Percentiles rank a stretch among this genome's conserved stretches.
These are phyloP conservation scores for Xylaria cubensis DNA, from an alignment of 495 filamentous ascomycete genomes.

Conservation along the genomic window DNA sequence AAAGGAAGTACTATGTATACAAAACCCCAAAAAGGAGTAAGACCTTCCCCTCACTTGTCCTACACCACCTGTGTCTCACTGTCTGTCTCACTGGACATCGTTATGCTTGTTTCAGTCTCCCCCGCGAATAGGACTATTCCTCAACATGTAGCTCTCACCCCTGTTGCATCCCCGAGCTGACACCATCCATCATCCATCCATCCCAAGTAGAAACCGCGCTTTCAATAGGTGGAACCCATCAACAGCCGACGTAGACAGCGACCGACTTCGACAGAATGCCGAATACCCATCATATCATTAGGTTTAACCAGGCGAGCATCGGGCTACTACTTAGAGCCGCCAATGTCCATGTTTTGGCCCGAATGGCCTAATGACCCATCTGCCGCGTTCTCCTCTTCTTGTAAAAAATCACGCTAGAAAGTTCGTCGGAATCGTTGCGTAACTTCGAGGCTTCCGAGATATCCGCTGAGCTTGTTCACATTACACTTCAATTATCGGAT, in stretches of 20 bases:
- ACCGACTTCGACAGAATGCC: background rate
- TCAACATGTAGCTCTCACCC: background rate
- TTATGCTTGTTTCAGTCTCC: constrained; percentile 6
- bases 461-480: constrained; percentile 6
- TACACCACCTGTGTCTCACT: background rate
- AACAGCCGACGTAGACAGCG: background rate
- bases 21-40: background rate
- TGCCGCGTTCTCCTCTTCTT: background rate
- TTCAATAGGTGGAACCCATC: too few relatives aligned
- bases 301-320: background rate
- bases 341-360: background rate
- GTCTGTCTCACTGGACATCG: background rate
- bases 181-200: background rate
- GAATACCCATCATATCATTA: background rate
- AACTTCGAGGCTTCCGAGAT: background rate
- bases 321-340: background rate
- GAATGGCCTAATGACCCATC: background rate
- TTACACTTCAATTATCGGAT: background rate
- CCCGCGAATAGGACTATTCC: background rate
- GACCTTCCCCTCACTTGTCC: background rate
- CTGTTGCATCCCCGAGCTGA: constrained; percentile 4
- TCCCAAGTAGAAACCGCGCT: background rate
- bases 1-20: background rate
- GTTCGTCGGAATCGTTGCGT: background rate
- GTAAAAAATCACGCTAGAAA: constrained; percentile 7